Percentiles rank a stretch among this genome's conserved stretches.
Evolutionary conservation across 1,284 basidiomycete genomes (phyloP).

Genomic region (Albatrellus sp.): DNA sequence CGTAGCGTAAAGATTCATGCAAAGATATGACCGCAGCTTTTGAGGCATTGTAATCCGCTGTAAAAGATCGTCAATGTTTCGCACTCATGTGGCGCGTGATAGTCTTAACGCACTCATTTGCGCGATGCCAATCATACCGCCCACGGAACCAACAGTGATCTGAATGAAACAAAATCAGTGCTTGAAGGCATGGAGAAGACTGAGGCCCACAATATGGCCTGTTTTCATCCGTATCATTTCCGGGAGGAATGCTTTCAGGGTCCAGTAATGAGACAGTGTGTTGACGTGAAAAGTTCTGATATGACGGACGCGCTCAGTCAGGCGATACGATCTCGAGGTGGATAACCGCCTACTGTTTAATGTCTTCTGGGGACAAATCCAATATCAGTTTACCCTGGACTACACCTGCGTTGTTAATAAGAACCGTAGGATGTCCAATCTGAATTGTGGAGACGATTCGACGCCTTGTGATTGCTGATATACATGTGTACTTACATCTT

Average conservation of each 20-base stretch:
- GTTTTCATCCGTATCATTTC: constrained; percentile 65
- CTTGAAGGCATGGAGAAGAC: not conserved
- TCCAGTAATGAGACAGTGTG: constrained; percentile 83
- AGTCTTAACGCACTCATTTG: constrained; percentile 60
- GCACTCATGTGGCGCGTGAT: not conserved
- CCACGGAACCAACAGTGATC: constrained; percentile 74
- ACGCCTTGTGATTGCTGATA: too few species aligned
- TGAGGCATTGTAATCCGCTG: constrained; percentile 81
- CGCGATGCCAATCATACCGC: constrained; percentile 65
- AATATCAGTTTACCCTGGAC: constrained; percentile 81
- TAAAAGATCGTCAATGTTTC: constrained; percentile 4
- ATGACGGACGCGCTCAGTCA: constrained; percentile 4
- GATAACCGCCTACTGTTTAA: constrained; percentile 53
- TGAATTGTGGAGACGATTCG: constrained; percentile 17
- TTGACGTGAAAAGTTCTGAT: constrained; percentile 84
- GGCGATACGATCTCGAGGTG: constrained; percentile 1
- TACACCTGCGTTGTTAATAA: constrained; percentile 96
- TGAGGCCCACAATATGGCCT: constrained; percentile 72
- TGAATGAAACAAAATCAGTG: constrained; percentile 17
- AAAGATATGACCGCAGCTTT: constrained; percentile 74
- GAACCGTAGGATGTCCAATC: constrained; percentile 80
- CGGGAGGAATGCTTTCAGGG: constrained; percentile 87
- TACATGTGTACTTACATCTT: constrained; percentile 45
- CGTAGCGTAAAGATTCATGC: constrained; percentile 72
- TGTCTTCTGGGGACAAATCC: constrained; percentile 66